Conservation (phyloP, 192 early-diverging fungal genomes). For the Backusella australiensis region DNA sequence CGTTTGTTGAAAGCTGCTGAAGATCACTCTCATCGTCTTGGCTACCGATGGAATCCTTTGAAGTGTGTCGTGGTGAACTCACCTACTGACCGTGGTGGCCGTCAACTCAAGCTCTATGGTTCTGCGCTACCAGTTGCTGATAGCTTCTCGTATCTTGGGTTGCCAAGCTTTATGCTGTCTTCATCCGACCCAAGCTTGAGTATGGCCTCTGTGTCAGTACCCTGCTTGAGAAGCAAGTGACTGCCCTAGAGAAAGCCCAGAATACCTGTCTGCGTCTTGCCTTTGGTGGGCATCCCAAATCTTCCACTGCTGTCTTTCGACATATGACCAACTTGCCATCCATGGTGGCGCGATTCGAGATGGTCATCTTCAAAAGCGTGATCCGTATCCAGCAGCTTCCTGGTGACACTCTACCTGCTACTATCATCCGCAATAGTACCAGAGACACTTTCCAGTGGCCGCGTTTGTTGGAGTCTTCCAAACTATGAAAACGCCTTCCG, state of each 20-base stretch:
- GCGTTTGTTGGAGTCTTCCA: no score
- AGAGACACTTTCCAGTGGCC: no score
- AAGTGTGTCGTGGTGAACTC: constrained; percentile 1
- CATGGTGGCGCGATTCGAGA: no score
- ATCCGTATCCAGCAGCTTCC: no score
- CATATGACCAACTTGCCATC: neutral
- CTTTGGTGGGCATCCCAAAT: no score
- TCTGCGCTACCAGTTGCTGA: neutral
- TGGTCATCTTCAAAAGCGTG: no score
- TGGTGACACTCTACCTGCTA: neutral
- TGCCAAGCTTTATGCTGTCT: neutral
- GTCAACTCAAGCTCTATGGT: neutral
- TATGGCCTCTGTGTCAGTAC: neutral
- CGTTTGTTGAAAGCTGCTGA: neutral
- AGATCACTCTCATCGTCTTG: neutral
- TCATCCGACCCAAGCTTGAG: constrained; percentile 1
- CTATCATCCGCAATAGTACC: no score
- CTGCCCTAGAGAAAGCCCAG: no score
- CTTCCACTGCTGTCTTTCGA: no score
- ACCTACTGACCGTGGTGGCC: neutral
- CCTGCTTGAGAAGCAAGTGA: neutral
- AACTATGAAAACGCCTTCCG: no score
- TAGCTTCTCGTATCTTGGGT: constrained; percentile 15
- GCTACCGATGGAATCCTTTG: constrained; percentile 18
- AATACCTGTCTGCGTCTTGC: no score